phyloP scores from a whole-genome alignment of 1,139 yeast species.

The Magnusiomyces sp. region DNA sequence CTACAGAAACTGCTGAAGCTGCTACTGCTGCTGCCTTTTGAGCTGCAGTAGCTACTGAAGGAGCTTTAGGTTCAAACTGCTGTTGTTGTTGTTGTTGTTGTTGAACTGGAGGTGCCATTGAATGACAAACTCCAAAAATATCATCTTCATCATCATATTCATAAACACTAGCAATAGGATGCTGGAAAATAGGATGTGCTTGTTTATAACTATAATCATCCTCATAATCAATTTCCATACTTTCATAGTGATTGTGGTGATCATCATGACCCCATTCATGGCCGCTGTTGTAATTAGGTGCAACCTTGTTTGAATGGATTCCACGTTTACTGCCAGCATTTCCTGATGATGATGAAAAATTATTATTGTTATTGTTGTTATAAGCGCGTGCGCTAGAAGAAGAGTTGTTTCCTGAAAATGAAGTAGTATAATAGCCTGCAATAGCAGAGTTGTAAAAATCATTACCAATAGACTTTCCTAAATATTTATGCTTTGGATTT shows the following conservation, averaged over 20 bases:
- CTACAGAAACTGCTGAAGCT: constrained; percentile 20
- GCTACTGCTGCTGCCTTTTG: too few relatives aligned
- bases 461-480: constrained; percentile 3
- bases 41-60: too few relatives aligned
- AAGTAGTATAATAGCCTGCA: not conserved
- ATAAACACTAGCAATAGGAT: constrained; percentile 4
- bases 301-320: too few relatives aligned
- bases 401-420: not conserved
- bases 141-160: constrained; percentile 12
- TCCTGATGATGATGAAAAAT: too few relatives aligned
- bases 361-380: not conserved
- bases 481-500: not conserved
- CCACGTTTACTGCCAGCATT: too few relatives aligned
- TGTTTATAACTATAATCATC: constrained; percentile 13
- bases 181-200: constrained; percentile 4
- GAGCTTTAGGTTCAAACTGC: too few relatives aligned
- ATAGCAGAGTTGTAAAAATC: not conserved
- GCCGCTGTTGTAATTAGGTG: too few relatives aligned
- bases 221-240: constrained; percentile 7
- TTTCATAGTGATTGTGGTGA: constrained; percentile 4
- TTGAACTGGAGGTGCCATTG: constrained; percentile 6
- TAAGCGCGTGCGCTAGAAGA: not conserved
- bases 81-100: not conserved
- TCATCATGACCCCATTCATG: constrained; percentile 3
- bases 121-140: constrained; percentile 13